Base-by-base conservation (phyloP, 2,329 filamentous ascomycete genomes). In the Fusarium transvaalense region DNA sequence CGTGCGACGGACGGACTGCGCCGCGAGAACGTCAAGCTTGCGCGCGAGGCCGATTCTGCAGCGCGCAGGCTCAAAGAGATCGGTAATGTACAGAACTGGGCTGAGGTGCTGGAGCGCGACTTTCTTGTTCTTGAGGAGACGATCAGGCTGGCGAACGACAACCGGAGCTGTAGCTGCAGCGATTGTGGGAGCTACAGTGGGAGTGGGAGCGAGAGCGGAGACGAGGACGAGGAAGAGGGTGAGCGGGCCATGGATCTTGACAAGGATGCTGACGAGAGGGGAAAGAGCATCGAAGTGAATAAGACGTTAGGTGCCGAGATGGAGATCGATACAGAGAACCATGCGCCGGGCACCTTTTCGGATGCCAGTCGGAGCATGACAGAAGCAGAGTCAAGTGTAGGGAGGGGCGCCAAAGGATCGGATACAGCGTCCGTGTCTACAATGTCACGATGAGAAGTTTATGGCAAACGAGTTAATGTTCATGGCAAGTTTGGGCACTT, bases 41-140 rank as follows among this genome's bases (percentile, higher is more conserved):
- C 87, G 69, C 85, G 85, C 69, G 82, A 92, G 71, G 88, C 89
- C 7, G 86, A 86, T 69, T 85, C 84, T 60, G 89, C 89, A 35
- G 86, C 87, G 45, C 84, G 85, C 68, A 85, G 85, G 74, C 81
- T 95, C 61, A 94, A 94, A 81, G 92, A 94, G 83, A 82, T 94
- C 64, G 92, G 92, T 25, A 90, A 94, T 76, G 87, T 95, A 75
- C 92, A 95, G 83, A 94, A 94, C 78, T 96, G 92, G 92, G 91
- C 92, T 23, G 92, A 96, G 84, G 88, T 94, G 80, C 83, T 95
- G 74, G 92, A 90, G 83, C 78, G 88, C 61, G 87, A 90, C 69
- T 89, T 91, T 68, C 67, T 90, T 56, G 84, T 89, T 43, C 75
- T 91, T 9, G 87, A 89, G 77, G 88, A 91, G 83, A 91, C 88